Evolutionary conservation across 345 rosid genomes (phyloP).

Genomic region (Rhodomyrtus tomentosa): DNA sequence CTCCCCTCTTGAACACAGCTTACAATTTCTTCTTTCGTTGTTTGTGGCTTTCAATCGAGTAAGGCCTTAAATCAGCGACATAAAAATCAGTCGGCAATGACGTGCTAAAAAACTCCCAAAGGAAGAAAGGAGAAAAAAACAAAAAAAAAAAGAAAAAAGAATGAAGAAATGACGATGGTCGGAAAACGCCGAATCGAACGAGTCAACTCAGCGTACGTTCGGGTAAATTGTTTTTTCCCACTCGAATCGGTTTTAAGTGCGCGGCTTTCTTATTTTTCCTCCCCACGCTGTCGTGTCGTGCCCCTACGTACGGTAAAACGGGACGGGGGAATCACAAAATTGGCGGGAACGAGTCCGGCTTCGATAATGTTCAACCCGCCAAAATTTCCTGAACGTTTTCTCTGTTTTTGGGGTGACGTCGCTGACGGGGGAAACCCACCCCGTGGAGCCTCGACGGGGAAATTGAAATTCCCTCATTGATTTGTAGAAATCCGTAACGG

Average conservation of each 20-base stretch:
- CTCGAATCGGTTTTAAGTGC: neutral
- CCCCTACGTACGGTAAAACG: neutral
- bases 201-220: neutral
- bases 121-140: neutral
- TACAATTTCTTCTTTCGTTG: neutral
- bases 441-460: no score
- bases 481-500: neutral
- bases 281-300: neutral
- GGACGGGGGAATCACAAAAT: neutral
- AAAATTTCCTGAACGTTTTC: accelerated
- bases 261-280: neutral
- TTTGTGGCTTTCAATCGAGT: neutral
- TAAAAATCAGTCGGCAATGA: neutral
- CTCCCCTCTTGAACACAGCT: no score
- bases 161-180: neutral
- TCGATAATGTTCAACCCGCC: neutral
- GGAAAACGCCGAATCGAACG: neutral
- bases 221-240: neutral
- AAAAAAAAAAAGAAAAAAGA: accelerated
- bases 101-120: neutral
- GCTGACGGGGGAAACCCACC: no score
- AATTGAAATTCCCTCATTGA: neutral
- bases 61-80: neutral
- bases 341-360: neutral
- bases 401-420: neutral